Evolutionary conservation across 495 filamentous ascomycete genomes (phyloP), one percentile per base, ranked within the genome.

Genomic region (Lentithecium fluviatile): DNA sequence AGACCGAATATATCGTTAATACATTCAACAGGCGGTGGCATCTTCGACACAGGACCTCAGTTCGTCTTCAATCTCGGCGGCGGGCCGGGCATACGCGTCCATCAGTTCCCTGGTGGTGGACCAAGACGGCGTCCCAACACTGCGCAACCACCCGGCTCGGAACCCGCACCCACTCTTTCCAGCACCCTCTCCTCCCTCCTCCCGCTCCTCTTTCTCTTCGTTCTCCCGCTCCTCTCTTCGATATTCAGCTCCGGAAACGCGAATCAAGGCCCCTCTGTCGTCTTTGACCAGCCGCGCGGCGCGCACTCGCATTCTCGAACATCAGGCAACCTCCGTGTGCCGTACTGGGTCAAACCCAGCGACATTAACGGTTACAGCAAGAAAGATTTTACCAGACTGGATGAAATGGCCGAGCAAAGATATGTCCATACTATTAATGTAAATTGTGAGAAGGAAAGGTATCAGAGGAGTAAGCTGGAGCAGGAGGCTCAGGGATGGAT

Each of bases 401-500:
- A 97, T 68, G 80, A 83, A 62, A 79, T 76, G 56, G 93, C 89
- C 45, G 92, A 97, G 74, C 72, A 79, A 4, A 81, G 82, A 12
- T 90, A 88, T 57, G 79, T 95, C 47, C 77, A 79, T 34, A 73
- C 76, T 42, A 74, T 97, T 17, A 79, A 79, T 24, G 76, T 80
- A 46, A 79, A 85, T 58, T 98, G 94, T 73, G 87, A 91, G 55
- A 47, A 56, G 38, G 93, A 97, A 71, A 72, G 80, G 50, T 72
- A 79, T 40, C 71, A 79, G 51, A 81, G 83, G 71, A 79, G 83
- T 55, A 79, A 83, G 29, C 78, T 91, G 74, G 75, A 84, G 43
- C 82, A 96, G 50, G 88, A 89, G 29, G 92, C 94, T 1, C 84
- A 88, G 67, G 93, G 94, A 12, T 96, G 90, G 88, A 91, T 97